Conservation (phyloP, 148 eudicot species). For the Spergularia marina region DNA sequence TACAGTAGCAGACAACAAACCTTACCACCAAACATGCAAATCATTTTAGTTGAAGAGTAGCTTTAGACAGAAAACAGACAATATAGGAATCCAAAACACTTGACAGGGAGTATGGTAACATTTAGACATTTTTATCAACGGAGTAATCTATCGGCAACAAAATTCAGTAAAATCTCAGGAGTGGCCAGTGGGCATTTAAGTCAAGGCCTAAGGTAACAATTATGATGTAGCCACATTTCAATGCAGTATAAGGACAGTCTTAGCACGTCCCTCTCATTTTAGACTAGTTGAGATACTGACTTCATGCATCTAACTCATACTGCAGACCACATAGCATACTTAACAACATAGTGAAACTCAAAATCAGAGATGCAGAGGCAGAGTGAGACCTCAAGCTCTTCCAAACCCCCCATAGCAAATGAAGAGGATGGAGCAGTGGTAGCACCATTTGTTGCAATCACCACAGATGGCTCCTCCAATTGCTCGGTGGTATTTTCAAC, state of each 20-base stretch:
- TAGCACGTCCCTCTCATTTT: not conserved
- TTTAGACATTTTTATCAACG: no score
- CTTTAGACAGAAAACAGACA: not conserved
- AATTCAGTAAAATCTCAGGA: no score
- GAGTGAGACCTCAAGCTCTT: slow-evolving; percentile 43
- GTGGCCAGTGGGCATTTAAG: no score
- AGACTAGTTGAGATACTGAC: not conserved
- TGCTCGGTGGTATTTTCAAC: slow-evolving; percentile 8
- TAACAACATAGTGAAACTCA: not conserved
- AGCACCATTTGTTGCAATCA: slow-evolving; percentile 11
- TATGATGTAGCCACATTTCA: not conserved
- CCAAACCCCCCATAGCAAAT: slow-evolving; percentile 27
- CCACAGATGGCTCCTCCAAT: slow-evolving; percentile 18
- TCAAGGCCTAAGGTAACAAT: not conserved
- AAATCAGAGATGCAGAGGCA: slow-evolving; percentile 3
- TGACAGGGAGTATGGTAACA: no score
- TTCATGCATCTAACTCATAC: not conserved
- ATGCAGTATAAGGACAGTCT: not conserved
- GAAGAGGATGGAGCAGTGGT: slow-evolving; percentile 27
- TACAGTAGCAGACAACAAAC: not conserved
- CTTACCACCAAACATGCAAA: not conserved
- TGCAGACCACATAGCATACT: not conserved
- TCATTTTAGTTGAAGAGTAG: no score
- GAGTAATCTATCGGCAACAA: no score
- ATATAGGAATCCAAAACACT: no score